A percentile compares a stretch with the other conserved stretches of the same genome.
These are phyloP conservation scores for Lentithecium fluviatile DNA, from an alignment of 495 filamentous ascomycete species.

Conservation along the genomic window DNA sequence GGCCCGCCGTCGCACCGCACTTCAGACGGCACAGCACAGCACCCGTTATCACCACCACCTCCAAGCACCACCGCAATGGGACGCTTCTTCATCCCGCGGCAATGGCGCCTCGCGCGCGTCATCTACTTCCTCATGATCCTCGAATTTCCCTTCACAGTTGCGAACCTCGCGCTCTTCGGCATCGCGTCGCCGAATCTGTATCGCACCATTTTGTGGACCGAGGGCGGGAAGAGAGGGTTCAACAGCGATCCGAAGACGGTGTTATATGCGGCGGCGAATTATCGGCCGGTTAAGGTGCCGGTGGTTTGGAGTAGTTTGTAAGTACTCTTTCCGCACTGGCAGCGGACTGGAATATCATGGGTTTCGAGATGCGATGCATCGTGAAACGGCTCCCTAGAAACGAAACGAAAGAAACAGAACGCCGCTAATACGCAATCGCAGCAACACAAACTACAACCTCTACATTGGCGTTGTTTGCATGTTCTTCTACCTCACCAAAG, in stretches of 20 bases:
- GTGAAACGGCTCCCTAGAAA: too few species aligned
- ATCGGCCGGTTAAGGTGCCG: slow-evolving; percentile 62
- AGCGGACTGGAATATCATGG: too few species aligned
- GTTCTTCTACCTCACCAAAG: slow-evolving; percentile 65
- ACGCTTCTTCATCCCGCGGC: slow-evolving; percentile 28
- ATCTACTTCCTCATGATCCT: slow-evolving; percentile 64
- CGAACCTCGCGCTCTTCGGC: slow-evolving; percentile 73
- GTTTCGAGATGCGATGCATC: too few species aligned
- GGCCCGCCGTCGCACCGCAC: not conserved
- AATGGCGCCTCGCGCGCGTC: slow-evolving; percentile 64
- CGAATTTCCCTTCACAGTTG: slow-evolving; percentile 69
- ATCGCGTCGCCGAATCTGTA: slow-evolving; percentile 79
- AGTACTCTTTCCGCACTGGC: slow-evolving; percentile 1
- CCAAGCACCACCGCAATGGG: slow-evolving; percentile 7
- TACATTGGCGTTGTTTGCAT: slow-evolving; percentile 74
- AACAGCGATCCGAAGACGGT: slow-evolving; percentile 75
- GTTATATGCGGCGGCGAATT: slow-evolving; percentile 75
- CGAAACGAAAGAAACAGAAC: too few species aligned
- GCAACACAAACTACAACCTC: slow-evolving; percentile 77
- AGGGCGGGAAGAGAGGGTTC: slow-evolving; percentile 75
- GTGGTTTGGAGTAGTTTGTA: slow-evolving; percentile 83
- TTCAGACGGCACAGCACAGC: not conserved
- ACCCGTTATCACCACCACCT: slow-evolving; percentile 1
- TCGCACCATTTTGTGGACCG: slow-evolving; percentile 75
- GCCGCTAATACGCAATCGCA: slow-evolving; percentile 45